phyloP scores from a whole-genome alignment of 2,329 filamentous ascomycete genomes.

The Trichoderma asperellum region DNA sequence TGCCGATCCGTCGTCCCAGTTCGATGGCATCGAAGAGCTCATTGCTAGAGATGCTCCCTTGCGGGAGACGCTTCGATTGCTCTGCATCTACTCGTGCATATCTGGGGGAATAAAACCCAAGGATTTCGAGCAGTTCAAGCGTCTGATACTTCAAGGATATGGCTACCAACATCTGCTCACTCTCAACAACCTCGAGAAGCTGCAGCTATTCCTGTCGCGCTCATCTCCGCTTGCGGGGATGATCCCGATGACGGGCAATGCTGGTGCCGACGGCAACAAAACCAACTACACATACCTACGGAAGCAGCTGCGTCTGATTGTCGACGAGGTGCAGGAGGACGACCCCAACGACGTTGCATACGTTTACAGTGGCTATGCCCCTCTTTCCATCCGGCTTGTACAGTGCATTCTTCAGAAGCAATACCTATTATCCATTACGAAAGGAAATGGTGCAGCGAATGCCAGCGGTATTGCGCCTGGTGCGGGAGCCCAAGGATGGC shows the following conservation, averaged over 20 bases:
- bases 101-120: constrained; percentile 85
- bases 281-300: constrained; percentile 91
- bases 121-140: constrained; percentile 87
- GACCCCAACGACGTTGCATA: constrained; percentile 96
- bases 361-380: constrained; percentile 96
- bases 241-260: constrained; percentile 69
- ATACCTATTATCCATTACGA: constrained; percentile 72
- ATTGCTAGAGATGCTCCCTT: constrained; percentile 85
- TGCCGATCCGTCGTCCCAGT: constrained; percentile 83
- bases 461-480: constrained; percentile 43
- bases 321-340: constrained; percentile 95
- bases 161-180: constrained; percentile 94
- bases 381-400: constrained; percentile 85
- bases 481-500: constrained; percentile 78
- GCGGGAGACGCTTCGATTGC: constrained; percentile 76
- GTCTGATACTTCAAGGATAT: constrained; percentile 87
- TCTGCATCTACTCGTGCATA: constrained; percentile 91
- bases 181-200: constrained; percentile 82
- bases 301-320: constrained; percentile 83
- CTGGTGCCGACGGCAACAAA: constrained; percentile 63
- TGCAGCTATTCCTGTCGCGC: constrained; percentile 80
- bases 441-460: constrained; percentile 55
- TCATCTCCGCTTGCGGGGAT: constrained; percentile 79
- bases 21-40: constrained; percentile 91
- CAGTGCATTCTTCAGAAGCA: constrained; percentile 93